Evolutionary conservation across 306 rosid genomes (phyloP).

Genomic region (Datisca glomerata): DNA sequence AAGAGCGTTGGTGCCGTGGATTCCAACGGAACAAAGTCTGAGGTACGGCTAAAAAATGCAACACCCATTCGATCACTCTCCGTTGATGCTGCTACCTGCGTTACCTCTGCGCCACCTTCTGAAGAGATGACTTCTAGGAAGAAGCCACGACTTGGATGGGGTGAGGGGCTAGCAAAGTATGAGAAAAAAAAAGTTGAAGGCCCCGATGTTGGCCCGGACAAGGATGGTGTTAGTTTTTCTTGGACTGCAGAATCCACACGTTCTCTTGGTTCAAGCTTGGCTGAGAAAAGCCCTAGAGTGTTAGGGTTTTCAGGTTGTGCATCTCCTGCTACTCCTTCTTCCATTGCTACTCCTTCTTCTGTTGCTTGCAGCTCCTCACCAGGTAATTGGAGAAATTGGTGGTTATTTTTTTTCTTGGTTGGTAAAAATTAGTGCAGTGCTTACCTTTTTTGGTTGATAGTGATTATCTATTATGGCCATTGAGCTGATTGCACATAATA

Average conservation of each 20-base stretch:
- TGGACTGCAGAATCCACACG: constrained; percentile 35
- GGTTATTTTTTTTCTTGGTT: neutral
- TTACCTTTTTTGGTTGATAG: too few species aligned
- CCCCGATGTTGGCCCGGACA: constrained; percentile 46
- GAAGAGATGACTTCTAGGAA: constrained; percentile 69
- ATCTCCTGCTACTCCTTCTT: constrained; percentile 95
- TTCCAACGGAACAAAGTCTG: constrained; percentile 46
- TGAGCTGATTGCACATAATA: too few species aligned
- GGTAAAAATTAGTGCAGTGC: neutral
- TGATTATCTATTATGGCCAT: too few species aligned
- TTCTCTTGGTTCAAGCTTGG: constrained; percentile 33
- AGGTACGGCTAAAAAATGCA: constrained; percentile 37
- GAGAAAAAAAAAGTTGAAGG: constrained; percentile 89
- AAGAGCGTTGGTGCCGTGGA: constrained; percentile 55
- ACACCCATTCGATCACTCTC: constrained; percentile 49
- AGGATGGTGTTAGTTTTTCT: constrained; percentile 39
- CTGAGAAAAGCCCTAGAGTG: constrained; percentile 61
- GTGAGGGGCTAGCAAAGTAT: constrained; percentile 94
- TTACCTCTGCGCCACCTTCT: constrained; percentile 51
- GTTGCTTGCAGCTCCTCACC: constrained; percentile 96
- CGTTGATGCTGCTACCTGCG: constrained; percentile 62
- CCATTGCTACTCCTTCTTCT: constrained; percentile 94
- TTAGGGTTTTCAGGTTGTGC: constrained; percentile 55
- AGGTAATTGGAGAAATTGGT: too few species aligned
- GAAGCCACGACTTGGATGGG: constrained; percentile 93